A percentile compares a stretch with the other conserved stretches of the same genome.
Conservation (phyloP, 176 grass and related monocot species). For the Typha latifolia region DNA sequence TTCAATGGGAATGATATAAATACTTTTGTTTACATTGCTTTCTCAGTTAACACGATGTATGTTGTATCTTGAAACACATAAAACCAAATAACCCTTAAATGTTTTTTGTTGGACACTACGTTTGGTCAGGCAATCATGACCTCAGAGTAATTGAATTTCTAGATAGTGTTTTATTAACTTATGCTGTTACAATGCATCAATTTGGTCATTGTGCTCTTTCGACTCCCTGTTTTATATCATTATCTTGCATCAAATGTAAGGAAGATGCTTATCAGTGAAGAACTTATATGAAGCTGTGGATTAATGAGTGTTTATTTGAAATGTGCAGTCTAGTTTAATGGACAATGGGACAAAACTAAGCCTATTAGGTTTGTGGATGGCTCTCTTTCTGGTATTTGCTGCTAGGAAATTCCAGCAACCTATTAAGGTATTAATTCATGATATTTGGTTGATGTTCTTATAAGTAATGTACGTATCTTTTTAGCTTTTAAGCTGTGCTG, state of each 20-base stretch:
- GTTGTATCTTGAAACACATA: too few relatives aligned
- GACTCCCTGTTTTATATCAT: not conserved
- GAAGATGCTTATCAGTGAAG: not conserved
- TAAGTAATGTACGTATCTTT: not conserved
- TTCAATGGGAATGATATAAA: too few relatives aligned
- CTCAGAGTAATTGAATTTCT: not conserved
- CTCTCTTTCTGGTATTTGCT: conserved; percentile 58
- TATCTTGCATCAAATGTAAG: not conserved
- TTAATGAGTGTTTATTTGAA: not conserved
- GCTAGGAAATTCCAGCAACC: conserved; percentile 91
- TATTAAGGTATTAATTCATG: conserved; percentile 43
- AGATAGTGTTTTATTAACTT: not conserved
- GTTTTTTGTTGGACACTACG: too few relatives aligned
- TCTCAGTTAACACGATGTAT: too few relatives aligned
- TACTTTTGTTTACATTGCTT: too few relatives aligned
- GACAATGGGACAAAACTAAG: conserved; percentile 48
- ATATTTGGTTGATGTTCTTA: not conserved
- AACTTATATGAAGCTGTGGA: not conserved
- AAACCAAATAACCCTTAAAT: too few relatives aligned
- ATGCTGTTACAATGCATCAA: not conserved
- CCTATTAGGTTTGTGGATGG: conserved; percentile 67
- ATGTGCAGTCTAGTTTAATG: conserved; percentile 57
- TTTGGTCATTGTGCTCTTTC: not conserved
- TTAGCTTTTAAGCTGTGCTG: not conserved
- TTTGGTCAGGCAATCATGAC: too few relatives aligned